Evolutionary conservation across 73 alveolate genomes (phyloP).

Genomic region (Effrenium voratum): DNA sequence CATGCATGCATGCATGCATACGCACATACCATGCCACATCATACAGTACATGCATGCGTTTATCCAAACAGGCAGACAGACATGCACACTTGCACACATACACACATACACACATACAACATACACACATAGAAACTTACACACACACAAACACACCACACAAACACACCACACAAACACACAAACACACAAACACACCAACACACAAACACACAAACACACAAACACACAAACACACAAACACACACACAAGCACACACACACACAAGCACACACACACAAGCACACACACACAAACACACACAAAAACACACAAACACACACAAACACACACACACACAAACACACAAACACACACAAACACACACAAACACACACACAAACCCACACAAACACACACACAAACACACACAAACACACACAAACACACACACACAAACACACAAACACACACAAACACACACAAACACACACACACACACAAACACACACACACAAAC

Average conservation of each 20-base stretch:
- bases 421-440: too few relatives aligned
- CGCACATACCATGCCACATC: too few relatives aligned
- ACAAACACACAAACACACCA: too few relatives aligned
- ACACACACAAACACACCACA: background rate
- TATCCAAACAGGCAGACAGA: too few relatives aligned
- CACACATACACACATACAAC: background rate
- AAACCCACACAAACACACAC: background rate
- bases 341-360: background rate
- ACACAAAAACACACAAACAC: background rate
- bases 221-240: background rate
- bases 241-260: too few relatives aligned
- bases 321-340: too few relatives aligned
- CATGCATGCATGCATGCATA: background rate
- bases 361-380: background rate
- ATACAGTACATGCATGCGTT: too few relatives aligned
- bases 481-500: too few relatives aligned
- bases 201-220: background rate
- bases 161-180: background rate
- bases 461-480: too few relatives aligned
- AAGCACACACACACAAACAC: background rate
- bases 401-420: background rate
- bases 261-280: too few relatives aligned
- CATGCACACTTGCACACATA: too few relatives aligned
- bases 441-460: too few relatives aligned
- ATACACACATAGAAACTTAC: background rate